Base-by-base conservation (phyloP, 805 yeast species). In the Teunomyces lycoperdinae region DNA sequence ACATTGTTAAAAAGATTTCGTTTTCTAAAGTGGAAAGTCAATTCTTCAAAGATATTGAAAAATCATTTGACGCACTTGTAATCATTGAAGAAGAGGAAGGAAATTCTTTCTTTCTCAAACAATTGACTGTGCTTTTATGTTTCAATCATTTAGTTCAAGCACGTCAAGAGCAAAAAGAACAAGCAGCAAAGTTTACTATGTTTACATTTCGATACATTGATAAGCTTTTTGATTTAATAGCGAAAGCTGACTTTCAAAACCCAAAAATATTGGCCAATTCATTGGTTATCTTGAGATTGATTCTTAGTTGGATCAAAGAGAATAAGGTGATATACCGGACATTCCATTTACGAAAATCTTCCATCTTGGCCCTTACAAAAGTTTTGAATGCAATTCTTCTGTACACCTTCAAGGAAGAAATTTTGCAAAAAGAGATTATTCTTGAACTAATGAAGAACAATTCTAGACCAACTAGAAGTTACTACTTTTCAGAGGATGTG, bases 401-500 rank as follows among this genome's bases (percentile, higher is more conserved):
- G 14, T 9, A 43, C 17, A 13, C 38, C 8, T 14, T 31, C 40
- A 35, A 46, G 41, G 8, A 33, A 17, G 31, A 36, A 9, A 77
- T 76, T 42, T 56, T 68, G 16, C 70, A 61, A 28, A 56, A 28
- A 58, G 60, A 36, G 38, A 42, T 30, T 42, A 30, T 38, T 46
- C 27, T 38, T 14, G 50, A 50, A 9, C 42, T 53, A 2, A 27
- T 50, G 46, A 56, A 43, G 40, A 47, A 42, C 5, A 47, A 40
- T 48, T 43, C 72, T 57, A 46, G 71, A 44, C 85, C 86, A 11
- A 52, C 59, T 6, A 73, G 92, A 61, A 56, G 61, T 2, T 77
- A 81, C 47, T 78, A 77, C 46, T 85, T 84, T 58, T 64, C 70
- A 40, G 92, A 87, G 57, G 94, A 86, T 65, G 80, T 84, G 10